Percentiles rank a stretch among this genome's conserved stretches.
Conservation (phyloP, 169 alveolate genomes). For the Plasmodium adleri region DNA sequence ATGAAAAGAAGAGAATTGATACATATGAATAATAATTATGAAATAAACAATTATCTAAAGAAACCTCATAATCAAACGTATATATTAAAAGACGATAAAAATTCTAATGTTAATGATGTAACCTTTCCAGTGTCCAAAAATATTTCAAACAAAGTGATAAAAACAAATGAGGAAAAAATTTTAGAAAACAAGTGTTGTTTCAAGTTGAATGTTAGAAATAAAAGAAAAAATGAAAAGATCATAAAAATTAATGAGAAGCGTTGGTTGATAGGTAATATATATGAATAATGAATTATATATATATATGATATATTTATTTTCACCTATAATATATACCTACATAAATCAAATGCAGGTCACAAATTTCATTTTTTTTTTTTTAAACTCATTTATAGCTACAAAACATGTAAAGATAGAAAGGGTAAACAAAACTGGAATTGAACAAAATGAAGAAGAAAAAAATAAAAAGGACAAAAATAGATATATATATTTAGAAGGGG, state of each 20-base stretch:
- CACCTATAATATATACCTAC: neutral
- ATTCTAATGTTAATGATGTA: constrained; percentile 13
- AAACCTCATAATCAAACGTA: constrained; percentile 16
- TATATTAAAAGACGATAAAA: constrained; percentile 19
- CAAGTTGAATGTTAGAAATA: constrained; percentile 53
- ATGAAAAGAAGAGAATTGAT: constrained; percentile 50
- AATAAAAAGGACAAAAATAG: constrained; percentile 20
- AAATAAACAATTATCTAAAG: constrained; percentile 19
- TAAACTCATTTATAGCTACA: constrained; percentile 34
- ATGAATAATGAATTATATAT: neutral
- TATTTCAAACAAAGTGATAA: constrained; percentile 41
- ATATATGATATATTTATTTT: neutral
- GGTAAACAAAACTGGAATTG: constrained; percentile 29
- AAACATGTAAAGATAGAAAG: constrained; percentile 56
- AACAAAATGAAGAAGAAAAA: constrained; percentile 20
- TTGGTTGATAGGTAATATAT: constrained; percentile 44
- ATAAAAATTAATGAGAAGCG: constrained; percentile 56
- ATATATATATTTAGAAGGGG: constrained; percentile 63
- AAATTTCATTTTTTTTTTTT: neutral
- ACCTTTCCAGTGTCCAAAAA: constrained; percentile 47
- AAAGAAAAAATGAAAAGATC: constrained; percentile 64
- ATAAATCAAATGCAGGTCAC: neutral
- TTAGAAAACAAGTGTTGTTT: constrained; percentile 17
- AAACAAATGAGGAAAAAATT: constrained; percentile 53
- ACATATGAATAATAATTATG: constrained; percentile 40